A percentile compares a stretch with the other conserved stretches of the same genome.
Evolutionary conservation across 169 alveolate species (phyloP).

Genomic region (Miamiensis avidus): DNA sequence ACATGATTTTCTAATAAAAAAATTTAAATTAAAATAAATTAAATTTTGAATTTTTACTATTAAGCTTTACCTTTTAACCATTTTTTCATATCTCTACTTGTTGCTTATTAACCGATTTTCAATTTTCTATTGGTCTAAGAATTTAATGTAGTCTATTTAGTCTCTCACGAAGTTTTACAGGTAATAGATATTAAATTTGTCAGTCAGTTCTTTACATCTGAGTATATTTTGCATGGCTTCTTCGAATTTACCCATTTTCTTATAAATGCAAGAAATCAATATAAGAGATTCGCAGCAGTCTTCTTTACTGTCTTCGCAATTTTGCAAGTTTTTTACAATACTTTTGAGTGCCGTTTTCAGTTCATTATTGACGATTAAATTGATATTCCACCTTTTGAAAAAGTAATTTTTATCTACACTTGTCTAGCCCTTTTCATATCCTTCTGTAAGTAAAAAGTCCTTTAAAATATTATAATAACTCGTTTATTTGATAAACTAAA

Average conservation of each 20-base stretch:
- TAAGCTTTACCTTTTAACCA: neutral
- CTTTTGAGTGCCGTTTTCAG: neutral
- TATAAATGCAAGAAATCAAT: neutral
- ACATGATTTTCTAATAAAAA: neutral
- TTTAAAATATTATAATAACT: no score
- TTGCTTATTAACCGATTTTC: neutral
- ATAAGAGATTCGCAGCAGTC: neutral
- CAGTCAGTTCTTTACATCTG: neutral
- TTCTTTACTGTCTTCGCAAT: neutral
- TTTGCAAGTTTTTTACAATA: neutral
- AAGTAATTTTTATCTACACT: neutral
- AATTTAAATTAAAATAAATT: no score
- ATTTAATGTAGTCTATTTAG: neutral
- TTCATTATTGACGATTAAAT: neutral
- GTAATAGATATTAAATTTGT: no score
- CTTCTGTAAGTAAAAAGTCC: neutral
- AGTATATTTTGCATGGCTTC: neutral
- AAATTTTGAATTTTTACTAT: no score
- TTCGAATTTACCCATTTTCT: neutral
- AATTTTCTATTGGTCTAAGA: neutral
- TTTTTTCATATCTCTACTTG: neutral
- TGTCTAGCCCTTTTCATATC: neutral
- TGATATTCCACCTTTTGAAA: neutral
- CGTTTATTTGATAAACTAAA: no score
- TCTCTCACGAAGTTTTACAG: neutral